Conservation (phyloP, 352 stramenopile species). For the Globisporangium cylindrosporum region DNA sequence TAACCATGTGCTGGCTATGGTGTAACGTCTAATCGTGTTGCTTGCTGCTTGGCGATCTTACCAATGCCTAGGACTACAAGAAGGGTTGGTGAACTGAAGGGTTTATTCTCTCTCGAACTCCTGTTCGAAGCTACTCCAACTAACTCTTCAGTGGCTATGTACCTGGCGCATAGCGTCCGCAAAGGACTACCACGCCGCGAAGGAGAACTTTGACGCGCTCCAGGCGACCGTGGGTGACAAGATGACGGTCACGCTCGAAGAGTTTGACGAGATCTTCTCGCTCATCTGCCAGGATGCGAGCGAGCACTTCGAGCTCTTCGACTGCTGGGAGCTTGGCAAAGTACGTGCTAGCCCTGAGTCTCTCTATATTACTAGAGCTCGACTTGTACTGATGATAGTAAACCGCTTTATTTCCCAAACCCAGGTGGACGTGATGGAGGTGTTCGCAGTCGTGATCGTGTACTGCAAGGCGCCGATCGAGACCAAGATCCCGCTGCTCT, state of each 20-base stretch:
- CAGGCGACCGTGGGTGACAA: constrained; percentile 67
- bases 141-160: background rate
- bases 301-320: constrained; percentile 72
- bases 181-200: constrained; percentile 43
- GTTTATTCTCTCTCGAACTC: background rate
- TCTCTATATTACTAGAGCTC: background rate
- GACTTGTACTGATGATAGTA: background rate
- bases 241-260: constrained; percentile 66
- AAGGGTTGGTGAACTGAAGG: constrained; percentile 10
- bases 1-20: background rate
- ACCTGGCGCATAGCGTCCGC: constrained; percentile 22
- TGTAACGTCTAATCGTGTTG: background rate
- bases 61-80: constrained; percentile 29
- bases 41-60: background rate
- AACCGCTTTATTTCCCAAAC: background rate
- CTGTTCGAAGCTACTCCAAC: background rate
- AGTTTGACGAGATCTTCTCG: constrained; percentile 81
- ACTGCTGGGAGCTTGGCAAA: constrained; percentile 57
- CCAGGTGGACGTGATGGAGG: constrained; percentile 71
- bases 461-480: constrained; percentile 66
- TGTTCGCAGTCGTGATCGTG: constrained; percentile 74
- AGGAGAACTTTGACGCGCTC: constrained; percentile 62
- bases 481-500: constrained; percentile 66
- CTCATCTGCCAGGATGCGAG: constrained; percentile 64
- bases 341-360: constrained; percentile 15